A percentile compares a stretch with the other conserved stretches of the same genome.
phyloP scores from a whole-genome alignment of 2,329 filamentous ascomycete genomes.

The Neodidymelliopsis sp. region DNA sequence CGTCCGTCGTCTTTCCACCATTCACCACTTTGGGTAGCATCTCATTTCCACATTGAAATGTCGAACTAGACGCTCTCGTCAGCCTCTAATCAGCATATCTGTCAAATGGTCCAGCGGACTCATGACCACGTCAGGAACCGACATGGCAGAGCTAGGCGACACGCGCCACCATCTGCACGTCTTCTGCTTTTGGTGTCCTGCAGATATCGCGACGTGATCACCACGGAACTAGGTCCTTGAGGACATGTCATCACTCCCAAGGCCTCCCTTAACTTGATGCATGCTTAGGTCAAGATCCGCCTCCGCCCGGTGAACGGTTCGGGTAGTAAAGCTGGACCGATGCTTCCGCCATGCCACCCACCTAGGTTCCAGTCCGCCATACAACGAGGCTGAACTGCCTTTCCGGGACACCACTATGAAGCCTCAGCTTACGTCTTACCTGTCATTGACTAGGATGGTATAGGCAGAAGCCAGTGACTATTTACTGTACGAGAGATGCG shows the following conservation, averaged over 20 bases:
- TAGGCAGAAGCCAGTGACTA: neutral
- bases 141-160: neutral
- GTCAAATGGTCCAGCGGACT: neutral
- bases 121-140: neutral
- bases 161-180: neutral
- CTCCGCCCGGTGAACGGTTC: neutral
- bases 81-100: no score
- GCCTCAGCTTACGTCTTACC: neutral
- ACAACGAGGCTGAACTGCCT: slow-evolving; percentile 1
- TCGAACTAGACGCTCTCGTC: no score
- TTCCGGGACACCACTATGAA: neutral
- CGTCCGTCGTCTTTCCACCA: slow-evolving; percentile 3
- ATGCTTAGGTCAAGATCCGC: no score
- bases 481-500: neutral
- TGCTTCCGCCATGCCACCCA: neutral
- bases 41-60: no score
- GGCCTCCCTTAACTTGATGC: no score
- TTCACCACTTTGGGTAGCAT: neutral
- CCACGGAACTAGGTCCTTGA: neutral
- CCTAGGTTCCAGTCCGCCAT: neutral
- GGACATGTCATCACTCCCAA: no score
- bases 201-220: neutral
- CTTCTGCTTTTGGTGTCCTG: neutral
- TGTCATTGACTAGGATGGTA: neutral
- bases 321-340: neutral